A percentile compares a stretch with the other conserved stretches of the same genome.
phyloP scores from a whole-genome alignment of 352 stramenopile genomes.

The Globisporangium parvum region DNA sequence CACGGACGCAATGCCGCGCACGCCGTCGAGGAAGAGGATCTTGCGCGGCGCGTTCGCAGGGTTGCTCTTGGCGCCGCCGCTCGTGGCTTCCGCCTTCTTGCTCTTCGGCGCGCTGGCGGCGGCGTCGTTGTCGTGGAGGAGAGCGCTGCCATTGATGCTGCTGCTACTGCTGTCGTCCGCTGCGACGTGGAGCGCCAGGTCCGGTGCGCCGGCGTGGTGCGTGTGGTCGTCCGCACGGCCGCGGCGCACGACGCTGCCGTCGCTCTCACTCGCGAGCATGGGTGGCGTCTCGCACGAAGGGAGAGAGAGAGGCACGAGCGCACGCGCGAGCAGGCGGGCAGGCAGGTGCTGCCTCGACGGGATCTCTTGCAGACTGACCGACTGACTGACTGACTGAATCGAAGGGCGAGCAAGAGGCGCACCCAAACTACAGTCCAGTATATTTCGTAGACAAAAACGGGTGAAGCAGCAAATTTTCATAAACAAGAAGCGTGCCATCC shows the following conservation, averaged over 20 bases:
- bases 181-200: not conserved
- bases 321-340: too few species aligned
- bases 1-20: slow-evolving; percentile 10
- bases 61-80: not conserved
- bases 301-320: too few species aligned
- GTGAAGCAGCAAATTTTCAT: too few species aligned
- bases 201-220: not conserved
- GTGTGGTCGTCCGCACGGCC: not conserved
- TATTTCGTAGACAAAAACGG: too few species aligned
- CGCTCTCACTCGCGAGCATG: not conserved
- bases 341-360: too few species aligned
- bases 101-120: not conserved
- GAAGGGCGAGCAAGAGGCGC: too few species aligned
- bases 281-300: not conserved
- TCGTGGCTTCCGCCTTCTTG: not conserved
- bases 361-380: too few species aligned
- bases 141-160: not conserved
- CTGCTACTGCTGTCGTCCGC: not conserved
- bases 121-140: too few species aligned
- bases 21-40: slow-evolving; percentile 14
- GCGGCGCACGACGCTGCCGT: not conserved
- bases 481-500: too few species aligned
- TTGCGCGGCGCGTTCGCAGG: not conserved
- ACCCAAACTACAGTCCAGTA: too few species aligned
- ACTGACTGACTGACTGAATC: too few species aligned